Evolutionary conservation across 2,329 filamentous ascomycete species (phyloP), one percentile per base, ranked within the genome.

Genomic region (Pestalotiopsis sp.): DNA sequence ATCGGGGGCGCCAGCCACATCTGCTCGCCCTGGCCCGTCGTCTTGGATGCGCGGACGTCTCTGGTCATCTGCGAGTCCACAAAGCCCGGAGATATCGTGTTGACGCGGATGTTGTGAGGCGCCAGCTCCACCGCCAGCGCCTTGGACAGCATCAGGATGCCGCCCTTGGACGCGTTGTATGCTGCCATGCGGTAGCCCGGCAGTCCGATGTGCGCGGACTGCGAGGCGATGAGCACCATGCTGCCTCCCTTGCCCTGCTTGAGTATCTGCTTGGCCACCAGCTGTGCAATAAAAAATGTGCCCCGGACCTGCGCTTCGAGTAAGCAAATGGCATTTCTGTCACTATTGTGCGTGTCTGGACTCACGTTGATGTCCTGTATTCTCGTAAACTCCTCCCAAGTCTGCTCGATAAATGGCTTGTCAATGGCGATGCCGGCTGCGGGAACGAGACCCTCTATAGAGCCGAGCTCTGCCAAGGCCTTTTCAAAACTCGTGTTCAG

Each of bases 91-190:
- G 79, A 80, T 38, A 81, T 77, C 0, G 78, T 78, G 70, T 81
- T 81, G 38, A 81, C 77, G 0, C 78, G 73, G 62, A 81, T 81
- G 0, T 71, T 73, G 39, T 77, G 73, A 0, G 76, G 77, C 1
- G 78, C 81, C 20, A 81, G 71, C 67, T 82, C 80, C 6, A 79
- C 79, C 0, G 74, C 79, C 1, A 82, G 72, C 1, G 76, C 79
- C 66, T 78, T 79, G n/a, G 76, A 76, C 1, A 83, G 75, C 75
- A 81, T 79, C 26, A 79, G 69, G 2, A 83, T 73, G 2, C 74
- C 81, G 9, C 80, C 81, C 69, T 83, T 84, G 10, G 79, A 80
- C 3, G 80, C 80, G 58, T 81, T 81, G 70, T 84, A 84, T 3
- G 79, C 79, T 0, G 81, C 79, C 76, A 80, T 78, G 17, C 76